A percentile compares a stretch with the other conserved stretches of the same genome.
Evolutionary conservation across 2,329 filamentous ascomycete genomes (phyloP).

Genomic region (Colletotrichum godetiae): DNA sequence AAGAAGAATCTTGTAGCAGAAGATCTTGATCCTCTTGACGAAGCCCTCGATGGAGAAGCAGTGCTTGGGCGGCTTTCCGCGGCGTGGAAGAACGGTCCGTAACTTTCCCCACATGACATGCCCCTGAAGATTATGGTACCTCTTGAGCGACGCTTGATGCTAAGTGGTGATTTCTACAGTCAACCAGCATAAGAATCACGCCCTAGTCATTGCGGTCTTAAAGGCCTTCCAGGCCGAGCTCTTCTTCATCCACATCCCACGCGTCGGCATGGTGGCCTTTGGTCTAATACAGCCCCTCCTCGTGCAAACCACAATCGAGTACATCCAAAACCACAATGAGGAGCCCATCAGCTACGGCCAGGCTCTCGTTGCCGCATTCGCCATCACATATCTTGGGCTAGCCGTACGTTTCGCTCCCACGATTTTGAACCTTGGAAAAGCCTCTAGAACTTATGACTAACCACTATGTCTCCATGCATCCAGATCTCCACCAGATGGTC

Average conservation of each 20-base stretch:
- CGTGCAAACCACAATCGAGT: constrained; percentile 42
- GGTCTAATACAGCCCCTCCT: constrained; percentile 58
- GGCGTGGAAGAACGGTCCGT: constrained; percentile 16
- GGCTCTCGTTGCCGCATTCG: constrained; percentile 53
- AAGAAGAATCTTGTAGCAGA: constrained; percentile 6
- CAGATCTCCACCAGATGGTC: constrained; percentile 8
- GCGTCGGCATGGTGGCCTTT: constrained; percentile 49
- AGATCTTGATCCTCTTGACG: constrained; percentile 18
- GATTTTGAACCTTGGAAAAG: too few species aligned
- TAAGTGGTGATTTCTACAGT: background rate
- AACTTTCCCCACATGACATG: too few species aligned
- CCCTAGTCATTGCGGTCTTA: background rate
- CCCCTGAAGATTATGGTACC: too few species aligned
- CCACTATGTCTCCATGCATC: too few species aligned
- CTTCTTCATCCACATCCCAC: constrained; percentile 41
- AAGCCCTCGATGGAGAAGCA: background rate
- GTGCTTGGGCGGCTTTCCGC: background rate
- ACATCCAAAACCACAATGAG: constrained; percentile 2
- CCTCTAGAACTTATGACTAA: too few species aligned
- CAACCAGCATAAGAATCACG: background rate
- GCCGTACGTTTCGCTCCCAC: constrained; percentile 44
- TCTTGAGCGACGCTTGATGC: background rate
- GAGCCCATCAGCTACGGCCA: constrained; percentile 41
- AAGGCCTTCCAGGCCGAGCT: constrained; percentile 37
- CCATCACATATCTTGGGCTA: constrained; percentile 54